Evolutionary conservation across 306 rosid genomes (phyloP).

Genomic region (Purshia tridentata): DNA sequence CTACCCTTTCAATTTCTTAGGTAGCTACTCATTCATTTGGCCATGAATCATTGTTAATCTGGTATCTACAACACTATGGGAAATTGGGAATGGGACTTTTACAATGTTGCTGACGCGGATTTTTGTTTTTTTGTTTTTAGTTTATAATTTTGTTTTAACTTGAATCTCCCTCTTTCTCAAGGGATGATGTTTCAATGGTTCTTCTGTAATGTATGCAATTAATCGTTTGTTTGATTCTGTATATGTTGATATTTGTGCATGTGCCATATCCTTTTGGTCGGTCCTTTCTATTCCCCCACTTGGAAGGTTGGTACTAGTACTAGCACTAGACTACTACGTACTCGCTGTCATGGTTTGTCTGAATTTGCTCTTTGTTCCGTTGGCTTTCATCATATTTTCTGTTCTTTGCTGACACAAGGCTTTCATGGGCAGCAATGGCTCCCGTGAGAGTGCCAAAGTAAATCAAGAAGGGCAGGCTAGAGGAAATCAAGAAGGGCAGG

Average conservation of each 20-base stretch:
- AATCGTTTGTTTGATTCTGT: slow-evolving; percentile 11
- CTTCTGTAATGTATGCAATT: background rate
- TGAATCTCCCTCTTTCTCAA: background rate
- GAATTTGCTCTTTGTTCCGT: slow-evolving; percentile 17
- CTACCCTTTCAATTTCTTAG: too few relatives aligned
- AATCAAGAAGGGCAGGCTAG: slow-evolving; percentile 27
- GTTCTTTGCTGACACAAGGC: slow-evolving; percentile 35
- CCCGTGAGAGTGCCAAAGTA: slow-evolving; percentile 33
- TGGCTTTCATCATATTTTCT: slow-evolving; percentile 31
- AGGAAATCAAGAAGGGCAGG: slow-evolving; percentile 16
- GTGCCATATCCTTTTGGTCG: slow-evolving; percentile 10
- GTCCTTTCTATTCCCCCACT: slow-evolving; percentile 1
- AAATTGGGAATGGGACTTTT: too few relatives aligned
- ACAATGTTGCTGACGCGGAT: slow-evolving; percentile 2
- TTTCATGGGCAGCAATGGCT: slow-evolving; percentile 53
- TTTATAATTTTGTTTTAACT: background rate
- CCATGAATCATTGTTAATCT: too few relatives aligned
- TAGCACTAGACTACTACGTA: background rate
- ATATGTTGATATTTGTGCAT: slow-evolving; percentile 21
- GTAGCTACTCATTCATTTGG: too few relatives aligned
- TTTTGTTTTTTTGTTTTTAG: background rate
- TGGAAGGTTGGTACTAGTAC: background rate
- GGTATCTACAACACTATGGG: too few relatives aligned
- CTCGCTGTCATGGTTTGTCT: slow-evolving; percentile 15
- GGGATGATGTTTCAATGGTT: slow-evolving; percentile 21